These are phyloP conservation scores for Phoma sp. DNA, from an alignment of 2,329 filamentous ascomycete species.

Conservation along the genomic window DNA sequence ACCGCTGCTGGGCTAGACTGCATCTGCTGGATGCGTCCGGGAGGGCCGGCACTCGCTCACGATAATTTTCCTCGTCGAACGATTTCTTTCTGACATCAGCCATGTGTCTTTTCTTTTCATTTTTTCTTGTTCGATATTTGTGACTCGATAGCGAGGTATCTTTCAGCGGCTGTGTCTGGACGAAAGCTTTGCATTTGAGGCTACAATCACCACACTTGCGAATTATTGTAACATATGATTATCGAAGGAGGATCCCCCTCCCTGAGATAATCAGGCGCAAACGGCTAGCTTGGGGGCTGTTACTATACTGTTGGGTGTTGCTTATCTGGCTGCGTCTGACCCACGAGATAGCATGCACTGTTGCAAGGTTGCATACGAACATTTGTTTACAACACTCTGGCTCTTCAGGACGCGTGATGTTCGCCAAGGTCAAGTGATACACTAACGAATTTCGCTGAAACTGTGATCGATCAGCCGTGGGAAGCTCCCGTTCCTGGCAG, in stretches of 20 bases:
- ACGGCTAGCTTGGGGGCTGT: conserved; percentile 20
- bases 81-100: not conserved
- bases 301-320: conserved; percentile 39
- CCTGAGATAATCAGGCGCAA: conserved; percentile 15
- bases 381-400: too few species aligned
- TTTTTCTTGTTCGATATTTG: conserved; percentile 7
- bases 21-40: conserved; percentile 11
- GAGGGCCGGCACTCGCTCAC: not conserved
- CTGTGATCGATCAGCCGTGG: conserved; percentile 22
- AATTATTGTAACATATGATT: conserved; percentile 25
- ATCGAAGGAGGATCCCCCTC: not conserved
- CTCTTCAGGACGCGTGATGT: not conserved
- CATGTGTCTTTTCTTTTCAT: conserved; percentile 2
- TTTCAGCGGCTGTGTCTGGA: conserved; percentile 1
- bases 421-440: conserved; percentile 1
- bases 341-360: conserved; percentile 5
- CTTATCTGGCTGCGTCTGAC: not conserved
- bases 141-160: conserved; percentile 6
- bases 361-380: conserved; percentile 6
- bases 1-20: conserved; percentile 6
- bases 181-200: conserved; percentile 3
- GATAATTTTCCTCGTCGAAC: not conserved
- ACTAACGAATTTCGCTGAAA: conserved; percentile 26
- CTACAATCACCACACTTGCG: conserved; percentile 1
- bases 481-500: conserved; percentile 12